Percentiles rank a stretch among this genome's conserved stretches.
These are phyloP conservation scores for Calocybe indica DNA, from an alignment of 768 basidiomycete species.

Conservation along the genomic window DNA sequence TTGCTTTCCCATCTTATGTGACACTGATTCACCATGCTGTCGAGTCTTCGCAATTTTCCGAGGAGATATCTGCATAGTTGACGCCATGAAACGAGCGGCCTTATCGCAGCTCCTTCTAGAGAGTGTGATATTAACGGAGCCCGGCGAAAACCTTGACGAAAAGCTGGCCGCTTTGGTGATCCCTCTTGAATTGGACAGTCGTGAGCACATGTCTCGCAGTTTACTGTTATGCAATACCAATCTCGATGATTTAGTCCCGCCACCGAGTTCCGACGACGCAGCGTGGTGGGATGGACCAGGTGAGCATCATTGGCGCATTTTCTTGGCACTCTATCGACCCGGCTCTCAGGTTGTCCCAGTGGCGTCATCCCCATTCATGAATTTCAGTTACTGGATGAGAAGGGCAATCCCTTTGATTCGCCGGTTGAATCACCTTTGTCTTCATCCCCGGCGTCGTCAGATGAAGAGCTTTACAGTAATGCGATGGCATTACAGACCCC, in stretches of 20 bases:
- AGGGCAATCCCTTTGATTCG: conserved; percentile 72
- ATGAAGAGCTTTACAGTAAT: conserved; percentile 78
- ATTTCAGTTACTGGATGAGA: conserved; percentile 23
- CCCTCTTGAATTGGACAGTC: conserved; percentile 25
- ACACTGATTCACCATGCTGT: conserved; percentile 2
- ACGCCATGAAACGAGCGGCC: conserved; percentile 65
- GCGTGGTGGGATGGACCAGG: conserved; percentile 81
- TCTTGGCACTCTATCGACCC: background rate
- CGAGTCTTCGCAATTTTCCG: conserved; percentile 83
- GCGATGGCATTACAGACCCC: conserved; percentile 68
- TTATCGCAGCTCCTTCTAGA: conserved; percentile 67
- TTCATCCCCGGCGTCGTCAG: conserved; percentile 76
- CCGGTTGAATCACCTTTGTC: conserved; percentile 58
- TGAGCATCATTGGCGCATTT: conserved; percentile 19
- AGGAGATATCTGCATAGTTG: conserved; percentile 72
- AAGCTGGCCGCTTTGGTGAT: conserved; percentile 58
- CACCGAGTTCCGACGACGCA: conserved; percentile 70
- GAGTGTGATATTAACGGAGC: conserved; percentile 51
- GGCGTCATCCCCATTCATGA: conserved; percentile 45
- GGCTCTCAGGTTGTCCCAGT: conserved; percentile 45
- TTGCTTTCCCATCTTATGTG: background rate
- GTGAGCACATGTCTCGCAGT: conserved; percentile 34
- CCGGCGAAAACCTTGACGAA: conserved; percentile 66
- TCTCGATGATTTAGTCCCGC: conserved; percentile 53
- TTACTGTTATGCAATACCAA: background rate